Conservation (phyloP, 352 stramenopile species). For the Phytophthora syringae region DNA sequence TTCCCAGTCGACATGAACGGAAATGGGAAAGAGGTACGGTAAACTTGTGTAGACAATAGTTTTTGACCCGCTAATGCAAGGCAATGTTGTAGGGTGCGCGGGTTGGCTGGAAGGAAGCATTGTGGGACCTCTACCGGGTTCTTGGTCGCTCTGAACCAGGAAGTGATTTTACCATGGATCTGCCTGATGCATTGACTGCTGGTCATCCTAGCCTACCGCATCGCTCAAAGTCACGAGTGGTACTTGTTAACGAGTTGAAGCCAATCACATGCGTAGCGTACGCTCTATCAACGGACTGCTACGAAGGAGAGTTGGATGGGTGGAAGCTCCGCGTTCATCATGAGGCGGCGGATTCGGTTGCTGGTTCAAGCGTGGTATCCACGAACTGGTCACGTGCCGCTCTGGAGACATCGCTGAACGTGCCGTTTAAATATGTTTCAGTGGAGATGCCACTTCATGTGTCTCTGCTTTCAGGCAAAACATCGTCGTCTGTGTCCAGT, state of each 20-base stretch:
- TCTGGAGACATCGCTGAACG: slow-evolving; percentile 55
- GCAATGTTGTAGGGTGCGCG: slow-evolving; percentile 28
- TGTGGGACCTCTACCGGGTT: slow-evolving; percentile 75
- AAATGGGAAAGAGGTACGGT: slow-evolving; percentile 53
- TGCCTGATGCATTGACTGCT: slow-evolving; percentile 66
- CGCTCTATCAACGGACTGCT: slow-evolving; percentile 92
- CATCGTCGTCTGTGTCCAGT: slow-evolving; percentile 34
- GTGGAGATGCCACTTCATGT: slow-evolving; percentile 70
- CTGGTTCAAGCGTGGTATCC: slow-evolving; percentile 32
- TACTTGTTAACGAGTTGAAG: slow-evolving; percentile 94
- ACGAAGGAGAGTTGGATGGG: slow-evolving; percentile 72
- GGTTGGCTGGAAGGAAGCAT: slow-evolving; percentile 62
- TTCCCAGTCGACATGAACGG: slow-evolving; percentile 17
- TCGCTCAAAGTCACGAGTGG: slow-evolving; percentile 88
- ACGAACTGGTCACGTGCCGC: slow-evolving; percentile 77
- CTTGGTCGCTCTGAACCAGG: slow-evolving; percentile 62
- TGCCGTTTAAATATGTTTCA: slow-evolving; percentile 69
- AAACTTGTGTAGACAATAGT: background rate
- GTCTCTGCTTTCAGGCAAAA: slow-evolving; percentile 54
- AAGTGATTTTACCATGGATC: slow-evolving; percentile 76
- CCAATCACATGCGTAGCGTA: slow-evolving; percentile 96
- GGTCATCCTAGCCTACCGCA: slow-evolving; percentile 91
- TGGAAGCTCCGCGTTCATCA: slow-evolving; percentile 71
- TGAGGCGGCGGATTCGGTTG: slow-evolving; percentile 43
- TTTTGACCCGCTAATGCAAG: background rate